phyloP scores from a whole-genome alignment of 1,284 basidiomycete species.

The Laetiporus sulphureus region DNA sequence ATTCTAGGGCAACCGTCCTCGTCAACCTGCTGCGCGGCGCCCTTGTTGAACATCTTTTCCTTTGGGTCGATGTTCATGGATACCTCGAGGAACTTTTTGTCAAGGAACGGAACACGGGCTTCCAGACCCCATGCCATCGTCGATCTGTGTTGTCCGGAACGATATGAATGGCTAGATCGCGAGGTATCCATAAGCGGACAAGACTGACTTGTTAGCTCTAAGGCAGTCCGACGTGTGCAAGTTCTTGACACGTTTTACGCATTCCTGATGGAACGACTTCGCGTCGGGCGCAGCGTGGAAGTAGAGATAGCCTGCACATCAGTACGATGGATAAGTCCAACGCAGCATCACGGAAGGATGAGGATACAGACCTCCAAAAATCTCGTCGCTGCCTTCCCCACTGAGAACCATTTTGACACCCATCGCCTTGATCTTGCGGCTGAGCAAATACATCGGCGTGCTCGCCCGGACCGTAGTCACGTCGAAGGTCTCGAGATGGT shows the following conservation, averaged over 20 bases:
- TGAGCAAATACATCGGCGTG: slow-evolving; percentile 96
- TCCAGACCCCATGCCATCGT: slow-evolving; percentile 99
- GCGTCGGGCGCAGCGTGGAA: slow-evolving; percentile 97
- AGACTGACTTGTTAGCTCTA: slow-evolving; percentile 88
- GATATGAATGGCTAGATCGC: neutral
- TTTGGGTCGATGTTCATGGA: slow-evolving; percentile 89
- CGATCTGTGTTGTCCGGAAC: slow-evolving; percentile 60
- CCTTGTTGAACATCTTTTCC: slow-evolving; percentile 91
- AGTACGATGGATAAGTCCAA: neutral
- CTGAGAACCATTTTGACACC: slow-evolving; percentile 99
- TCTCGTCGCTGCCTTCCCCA: slow-evolving; percentile 97
- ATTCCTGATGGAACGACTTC: slow-evolving; percentile 92
- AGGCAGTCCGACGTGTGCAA: slow-evolving; percentile 97
- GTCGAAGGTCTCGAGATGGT: slow-evolving; percentile 98
- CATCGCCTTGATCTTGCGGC: slow-evolving; percentile 99
- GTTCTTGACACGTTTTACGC: slow-evolving; percentile 94
- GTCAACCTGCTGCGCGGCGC: slow-evolving; percentile 69
- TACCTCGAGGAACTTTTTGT: slow-evolving; percentile 93
- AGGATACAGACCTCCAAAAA: slow-evolving; percentile 73
- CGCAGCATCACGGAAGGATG: slow-evolving; percentile 3
- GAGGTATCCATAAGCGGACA: neutral
- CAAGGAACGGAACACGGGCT: slow-evolving; percentile 97
- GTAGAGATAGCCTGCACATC: slow-evolving; percentile 83
- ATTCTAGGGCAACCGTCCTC: slow-evolving; percentile 83
- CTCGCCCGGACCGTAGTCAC: slow-evolving; percentile 98